Evolutionary conservation across 2,329 filamentous ascomycete species (phyloP), one percentile per base, ranked within the genome.

Genomic region (Botrytis cinerea): DNA sequence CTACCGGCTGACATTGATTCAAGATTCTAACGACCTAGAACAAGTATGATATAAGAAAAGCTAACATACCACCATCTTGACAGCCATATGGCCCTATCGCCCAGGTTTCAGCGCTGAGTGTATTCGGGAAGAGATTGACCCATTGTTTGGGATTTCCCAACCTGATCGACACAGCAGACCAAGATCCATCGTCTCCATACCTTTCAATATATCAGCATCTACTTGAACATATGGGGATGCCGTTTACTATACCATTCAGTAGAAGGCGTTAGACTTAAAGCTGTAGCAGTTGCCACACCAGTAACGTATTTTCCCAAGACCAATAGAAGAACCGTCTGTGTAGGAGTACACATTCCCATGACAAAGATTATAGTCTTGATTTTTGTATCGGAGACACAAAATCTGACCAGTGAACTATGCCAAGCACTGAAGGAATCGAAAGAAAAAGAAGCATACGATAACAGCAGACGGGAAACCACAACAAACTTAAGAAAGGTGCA

Each of bases 101-200:
- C 91, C 91, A 93, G 61, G 91, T 89, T 81, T 93, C 91, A 51
- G 92, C 92, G 60, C 90, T 85, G 20, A 87, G 86, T 9, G 91
- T 94, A 78, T 90, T 93, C 70, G 91, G 85, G 20, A 88, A 83
- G 69, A 90, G 85, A 76, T 87, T 86, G 48, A 89, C 83, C 72
- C 83, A 82, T 78, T 89, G 86, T 38, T 81, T 80, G 22, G 88
- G 87, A 12, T 82, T 83, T 69, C 89, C 90, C 32, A 87, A 85
- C 77, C 83, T 87, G 74, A 94, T 84, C 20, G 84, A 85, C 76
- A 93, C 89, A 10, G 91, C 88, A 25, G 91, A 93, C 92, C 92
- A 95, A 75, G 86, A 86, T 16, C 91, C 91, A 80, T 93, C 91
- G 76, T 87, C 85, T 66, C 90, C 90, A 75, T 88, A 86, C 88